Conservation (phyloP, 495 filamentous ascomycete species). For the Friedmanniomyces endolithicus region DNA sequence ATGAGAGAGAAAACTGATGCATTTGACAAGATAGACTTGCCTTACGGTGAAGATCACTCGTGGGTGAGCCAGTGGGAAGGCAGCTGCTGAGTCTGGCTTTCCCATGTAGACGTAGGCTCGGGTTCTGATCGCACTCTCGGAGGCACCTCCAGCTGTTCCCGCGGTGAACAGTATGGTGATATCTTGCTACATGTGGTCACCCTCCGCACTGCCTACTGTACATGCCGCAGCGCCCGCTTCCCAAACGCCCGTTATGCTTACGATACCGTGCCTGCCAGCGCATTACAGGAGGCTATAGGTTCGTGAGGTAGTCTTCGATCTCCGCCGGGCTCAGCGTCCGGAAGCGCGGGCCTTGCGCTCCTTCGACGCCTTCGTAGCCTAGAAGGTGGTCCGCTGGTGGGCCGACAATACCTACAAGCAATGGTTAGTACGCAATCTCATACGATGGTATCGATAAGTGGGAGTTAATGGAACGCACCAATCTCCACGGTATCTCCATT, state of each 20-base stretch:
- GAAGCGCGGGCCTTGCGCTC: slow-evolving; percentile 82
- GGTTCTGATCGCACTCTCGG: too few relatives aligned
- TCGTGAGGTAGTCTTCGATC: slow-evolving; percentile 94
- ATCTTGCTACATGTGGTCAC: neutral
- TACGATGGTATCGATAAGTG: neutral
- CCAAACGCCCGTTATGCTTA: neutral
- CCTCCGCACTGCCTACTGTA: neutral
- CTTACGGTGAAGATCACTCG: too few relatives aligned
- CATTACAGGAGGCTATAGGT: slow-evolving; percentile 1
- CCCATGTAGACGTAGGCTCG: too few relatives aligned
- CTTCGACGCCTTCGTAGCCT: slow-evolving; percentile 84
- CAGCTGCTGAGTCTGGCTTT: too few relatives aligned
- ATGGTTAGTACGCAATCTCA: slow-evolving; percentile 26
- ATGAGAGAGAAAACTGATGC: too few relatives aligned
- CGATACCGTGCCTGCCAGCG: neutral
- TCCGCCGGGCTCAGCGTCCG: slow-evolving; percentile 92
- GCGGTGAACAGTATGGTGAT: neutral
- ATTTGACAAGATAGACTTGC: too few relatives aligned
- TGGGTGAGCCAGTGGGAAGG: too few relatives aligned
- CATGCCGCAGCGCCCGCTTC: neutral
- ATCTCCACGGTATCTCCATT: slow-evolving; percentile 98
- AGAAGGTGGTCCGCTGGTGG: slow-evolving; percentile 85
- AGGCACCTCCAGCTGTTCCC: neutral
- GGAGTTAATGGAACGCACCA: slow-evolving; percentile 44
- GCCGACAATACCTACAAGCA: slow-evolving; percentile 69